Base-by-base conservation (phyloP, 306 rosid genomes). In the Dalbergia cochinchinensis region DNA sequence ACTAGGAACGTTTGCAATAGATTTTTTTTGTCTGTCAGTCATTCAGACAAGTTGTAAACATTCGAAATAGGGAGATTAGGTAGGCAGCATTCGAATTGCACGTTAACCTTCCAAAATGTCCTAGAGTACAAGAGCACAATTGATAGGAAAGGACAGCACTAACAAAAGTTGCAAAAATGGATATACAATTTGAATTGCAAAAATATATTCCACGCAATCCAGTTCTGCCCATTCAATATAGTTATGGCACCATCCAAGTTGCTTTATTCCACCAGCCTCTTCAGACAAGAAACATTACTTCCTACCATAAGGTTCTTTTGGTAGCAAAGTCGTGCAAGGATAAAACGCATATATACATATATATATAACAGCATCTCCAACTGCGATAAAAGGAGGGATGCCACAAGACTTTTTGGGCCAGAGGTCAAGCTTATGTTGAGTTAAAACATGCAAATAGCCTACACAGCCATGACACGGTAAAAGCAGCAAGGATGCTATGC, bases 61-160 rank as follows among this genome's bases (percentile, higher is more conserved):
- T 13, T 34, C 39, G 6, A n/a, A 64, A 7, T 64, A 3, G 13
- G 39, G 22, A 65, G 47, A 65, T 39, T 26, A 26, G 31, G 31
- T 26, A 26, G 31, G 53, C 13, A 62, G 54, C 85, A 60, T 26
- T 73, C 62, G 42, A 51, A 67, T 57, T 5, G 76, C 84, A 67
- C 59, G 15, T 34, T 66, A 44, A 66, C 61, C 54, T 44, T 81
- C 71, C 33, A 35, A 35, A 44, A 69, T 18, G 35, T 31, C 4
- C 3, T 5, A 19, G 26, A 57, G 11, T 22, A 13, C 59, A 37
- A 45, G 20, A 41, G 64, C 61, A 37, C 65, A 51, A 12, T 26
- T 31, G 20, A 35, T 42, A 8, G 66, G 71, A 66, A 64, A 41
- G 14, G 54, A 71, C 65, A 77, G 34, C 69, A 35, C 50, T 8